Base-by-base conservation (phyloP, 2,329 filamentous ascomycete genomes). In the Claviceps sp. region DNA sequence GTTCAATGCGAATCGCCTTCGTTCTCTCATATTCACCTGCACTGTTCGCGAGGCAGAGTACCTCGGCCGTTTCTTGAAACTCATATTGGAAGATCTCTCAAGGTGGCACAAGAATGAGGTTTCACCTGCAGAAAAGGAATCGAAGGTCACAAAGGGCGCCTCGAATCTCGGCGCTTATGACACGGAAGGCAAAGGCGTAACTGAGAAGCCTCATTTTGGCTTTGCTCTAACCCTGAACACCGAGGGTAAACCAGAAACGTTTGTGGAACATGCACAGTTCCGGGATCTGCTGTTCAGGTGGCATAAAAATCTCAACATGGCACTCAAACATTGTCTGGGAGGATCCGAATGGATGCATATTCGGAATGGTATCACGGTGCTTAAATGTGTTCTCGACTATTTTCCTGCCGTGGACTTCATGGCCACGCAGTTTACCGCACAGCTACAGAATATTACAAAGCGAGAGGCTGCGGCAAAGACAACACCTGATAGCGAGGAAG, bases 311-410 rank as follows among this genome's bases (percentile, higher is more conserved):
- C 71, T 98, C 44, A 86, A 85, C 60, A 79, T 73, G 48, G 88
- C 91, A 2, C 72, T 98, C 51, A 90, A 89, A 64, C 78, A 78
- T 40, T 96, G 91, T 64, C 75, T 98, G 47, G 81, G 81, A 18
- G 84, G 85, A 30, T 82, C 80, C 37, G 91, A 97, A 67, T 98
- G 93, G 79, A 96, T 96, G 85, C 90, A 96, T 66, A 95, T 97
- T 63, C 84, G 91, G 52, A 98, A 98, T 64, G 88, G 89, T 45
- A 94, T 97, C 58, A 93, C 86, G 53, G 77, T 97, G 4, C 74
- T 98, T 54, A 94, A 93, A 64, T 78, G 81, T 11, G 76, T 95
- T 47, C 78, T 88, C 24, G 82, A 88, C 49, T 78, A 82, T 61
- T 98, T 95, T 74, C 94, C 93, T 4, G 85, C 84, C 16, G 81